Evolutionary conservation across 139 green algal genomes (phyloP).

Genomic region (Chlamydomonas sphaeroides): DNA sequence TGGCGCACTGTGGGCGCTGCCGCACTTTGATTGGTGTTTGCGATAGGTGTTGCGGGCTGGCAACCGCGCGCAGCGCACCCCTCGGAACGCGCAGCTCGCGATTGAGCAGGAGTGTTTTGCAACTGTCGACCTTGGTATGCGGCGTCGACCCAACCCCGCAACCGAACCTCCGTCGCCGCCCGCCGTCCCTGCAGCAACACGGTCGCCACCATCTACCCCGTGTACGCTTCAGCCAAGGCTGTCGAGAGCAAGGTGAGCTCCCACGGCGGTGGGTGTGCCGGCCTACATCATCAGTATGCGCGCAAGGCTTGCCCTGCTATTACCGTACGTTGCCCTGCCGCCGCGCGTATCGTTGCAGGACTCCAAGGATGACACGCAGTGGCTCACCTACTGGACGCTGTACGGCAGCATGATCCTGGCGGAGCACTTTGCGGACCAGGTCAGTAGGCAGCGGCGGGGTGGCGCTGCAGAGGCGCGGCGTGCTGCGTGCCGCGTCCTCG

Average conservation of each 20-base stretch:
- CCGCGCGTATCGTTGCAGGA: neutral
- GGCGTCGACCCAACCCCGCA: too few species aligned
- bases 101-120: neutral
- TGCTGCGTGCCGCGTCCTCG: too few species aligned
- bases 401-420: slow-evolving; percentile 29
- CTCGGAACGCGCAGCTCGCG: neutral
- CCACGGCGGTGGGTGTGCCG: slow-evolving; percentile 3
- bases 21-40: neutral
- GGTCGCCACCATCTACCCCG: slow-evolving; percentile 30
- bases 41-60: neutral
- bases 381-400: slow-evolving; percentile 42
- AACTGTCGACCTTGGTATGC: neutral
- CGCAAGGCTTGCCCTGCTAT: too few species aligned
- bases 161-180: neutral
- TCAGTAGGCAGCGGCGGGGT: too few species aligned
- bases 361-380: slow-evolving; percentile 12
- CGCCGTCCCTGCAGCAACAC: slow-evolving; percentile 15
- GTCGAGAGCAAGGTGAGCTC: slow-evolving; percentile 18
- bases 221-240: slow-evolving; percentile 24
- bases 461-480: too few species aligned
- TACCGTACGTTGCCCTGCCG: too few species aligned
- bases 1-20: neutral
- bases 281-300: too few species aligned
- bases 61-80: too few species aligned
- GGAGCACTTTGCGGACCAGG: slow-evolving; percentile 12